phyloP scores from a whole-genome alignment of 1,139 yeast genomes.

The Saccharomycopsis phalli region DNA sequence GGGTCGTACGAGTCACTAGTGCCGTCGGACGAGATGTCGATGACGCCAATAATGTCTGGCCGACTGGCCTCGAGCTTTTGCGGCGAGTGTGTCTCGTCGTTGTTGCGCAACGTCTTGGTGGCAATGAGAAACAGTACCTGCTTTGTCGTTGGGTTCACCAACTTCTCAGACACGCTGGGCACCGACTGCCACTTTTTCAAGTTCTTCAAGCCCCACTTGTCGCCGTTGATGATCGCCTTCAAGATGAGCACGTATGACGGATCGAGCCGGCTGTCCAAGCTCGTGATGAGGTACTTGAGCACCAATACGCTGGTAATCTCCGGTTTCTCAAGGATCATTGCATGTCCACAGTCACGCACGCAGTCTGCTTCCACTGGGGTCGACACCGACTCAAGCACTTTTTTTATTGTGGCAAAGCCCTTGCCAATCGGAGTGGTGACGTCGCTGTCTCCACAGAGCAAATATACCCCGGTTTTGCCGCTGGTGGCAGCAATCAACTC shows the following conservation, averaged over 20 bases:
- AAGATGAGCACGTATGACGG: conserved; percentile 57
- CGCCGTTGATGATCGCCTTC: conserved; percentile 55
- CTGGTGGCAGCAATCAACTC: conserved; percentile 23
- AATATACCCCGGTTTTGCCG: conserved; percentile 34
- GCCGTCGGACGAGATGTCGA: conserved; percentile 68
- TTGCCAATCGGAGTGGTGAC: conserved; percentile 40
- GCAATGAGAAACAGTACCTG: conserved; percentile 49
- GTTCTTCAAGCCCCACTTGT: conserved; percentile 74
- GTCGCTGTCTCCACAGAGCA: conserved; percentile 55
- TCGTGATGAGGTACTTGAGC: conserved; percentile 45
- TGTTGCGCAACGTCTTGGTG: conserved; percentile 68
- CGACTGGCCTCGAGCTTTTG: conserved; percentile 39
- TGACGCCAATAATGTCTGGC: conserved; percentile 45
- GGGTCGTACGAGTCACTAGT: conserved; percentile 61
- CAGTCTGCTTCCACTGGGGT: conserved; percentile 24
- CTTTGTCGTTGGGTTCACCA: conserved; percentile 29
- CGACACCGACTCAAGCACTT: background rate
- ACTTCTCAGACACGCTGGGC: conserved; percentile 40
- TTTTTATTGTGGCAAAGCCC: conserved; percentile 24
- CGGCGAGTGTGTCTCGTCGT: conserved; percentile 57
- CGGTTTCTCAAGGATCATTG: conserved; percentile 55
- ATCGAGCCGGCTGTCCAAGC: conserved; percentile 37
- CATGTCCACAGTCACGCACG: conserved; percentile 57
- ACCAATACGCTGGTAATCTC: conserved; percentile 57
- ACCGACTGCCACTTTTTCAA: conserved; percentile 62